These are phyloP conservation scores for Tetrapisispora iriomotensis DNA, from an alignment of 805 yeast genomes.

Conservation along the genomic window DNA sequence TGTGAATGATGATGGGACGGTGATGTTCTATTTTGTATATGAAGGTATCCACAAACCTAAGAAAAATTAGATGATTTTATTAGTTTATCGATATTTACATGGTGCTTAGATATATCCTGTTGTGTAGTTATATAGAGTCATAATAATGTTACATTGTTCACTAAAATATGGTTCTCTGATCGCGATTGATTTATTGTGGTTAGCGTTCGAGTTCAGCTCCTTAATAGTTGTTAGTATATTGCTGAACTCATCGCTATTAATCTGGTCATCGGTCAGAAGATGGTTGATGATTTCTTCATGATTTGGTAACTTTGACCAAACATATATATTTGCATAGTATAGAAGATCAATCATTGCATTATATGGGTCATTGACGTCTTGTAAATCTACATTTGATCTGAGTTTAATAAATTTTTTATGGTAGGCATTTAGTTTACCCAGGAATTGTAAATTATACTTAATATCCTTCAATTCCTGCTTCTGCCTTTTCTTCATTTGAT, in stretches of 20 bases:
- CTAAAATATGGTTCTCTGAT: constrained; percentile 17
- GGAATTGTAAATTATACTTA: constrained; percentile 15
- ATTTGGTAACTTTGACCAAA: constrained; percentile 19
- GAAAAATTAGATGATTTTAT: constrained; percentile 31
- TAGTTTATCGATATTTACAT: background rate
- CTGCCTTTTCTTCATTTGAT: constrained; percentile 13
- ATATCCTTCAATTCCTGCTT: constrained; percentile 15
- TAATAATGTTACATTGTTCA: constrained; percentile 25
- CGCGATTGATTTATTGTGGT: background rate
- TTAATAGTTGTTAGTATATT: background rate
- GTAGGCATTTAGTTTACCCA: constrained; percentile 10
- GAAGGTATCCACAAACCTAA: constrained; percentile 59
- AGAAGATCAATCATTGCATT: constrained; percentile 9
- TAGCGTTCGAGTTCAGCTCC: background rate
- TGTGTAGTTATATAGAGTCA: constrained; percentile 15
- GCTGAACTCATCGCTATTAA: constrained; percentile 8
- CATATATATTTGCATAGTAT: constrained; percentile 20
- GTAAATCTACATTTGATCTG: background rate
- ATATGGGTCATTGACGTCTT: background rate
- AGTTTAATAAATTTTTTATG: constrained; percentile 5
- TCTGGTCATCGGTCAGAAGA: constrained; percentile 3
- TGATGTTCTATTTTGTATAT: constrained; percentile 59
- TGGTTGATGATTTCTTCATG: constrained; percentile 12
- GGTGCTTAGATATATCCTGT: background rate
- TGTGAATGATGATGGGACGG: constrained; percentile 55